Evolutionary conservation across 768 basidiomycete genomes (phyloP), one percentile per base, ranked within the genome.

Genomic region (Mycena indigotica): DNA sequence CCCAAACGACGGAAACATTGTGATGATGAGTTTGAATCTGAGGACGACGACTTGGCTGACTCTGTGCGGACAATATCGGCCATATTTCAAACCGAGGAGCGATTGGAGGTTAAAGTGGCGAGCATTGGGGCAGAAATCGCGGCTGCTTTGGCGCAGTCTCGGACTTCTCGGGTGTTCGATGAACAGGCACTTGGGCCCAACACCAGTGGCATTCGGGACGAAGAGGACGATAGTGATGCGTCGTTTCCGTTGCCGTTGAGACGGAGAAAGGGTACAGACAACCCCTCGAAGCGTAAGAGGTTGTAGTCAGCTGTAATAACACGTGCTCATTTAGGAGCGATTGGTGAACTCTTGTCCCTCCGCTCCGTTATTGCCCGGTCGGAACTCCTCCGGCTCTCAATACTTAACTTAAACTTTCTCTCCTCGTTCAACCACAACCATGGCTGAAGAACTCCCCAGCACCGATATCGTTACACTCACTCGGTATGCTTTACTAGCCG

Each of bases 401-500:
- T 67, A 63, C 58, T 63, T 56, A 60, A 61, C 64, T 67, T 66
- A 62, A 46, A 23, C 44, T 49, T 48, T 21, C 30, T 45, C 52
- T 46, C 53, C 50, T 53, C 28, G 24, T 29, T 32, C 52, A 30
- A 3, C 45, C 2, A 54, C 52, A 21, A 53, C 61, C 58, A 81
- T 82, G 77, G 64, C 77, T 67, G 86, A 89, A 68, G 87, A 92
- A 65, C 70, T 80, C 55, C 91, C 91, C 60, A 87, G 78, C 76
- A 90, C 89, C 40, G 93, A 97, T 70, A 78, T 97, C 65, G 91
- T 96, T 75, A 97, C 95, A 49, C 84, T 97, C 68, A 97, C 95
- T 60, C 84, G 94, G 93, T 93, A 69, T 35, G 84, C 63, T n/a
- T n/a, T n/a, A n/a, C n/a, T n/a, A n/a, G n/a, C n/a, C n/a, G n/a